Percentiles rank a stretch among this genome's conserved stretches.
Conservation (phyloP, 2,329 filamentous ascomycete species). For the Blastomyces percursus region DNA sequence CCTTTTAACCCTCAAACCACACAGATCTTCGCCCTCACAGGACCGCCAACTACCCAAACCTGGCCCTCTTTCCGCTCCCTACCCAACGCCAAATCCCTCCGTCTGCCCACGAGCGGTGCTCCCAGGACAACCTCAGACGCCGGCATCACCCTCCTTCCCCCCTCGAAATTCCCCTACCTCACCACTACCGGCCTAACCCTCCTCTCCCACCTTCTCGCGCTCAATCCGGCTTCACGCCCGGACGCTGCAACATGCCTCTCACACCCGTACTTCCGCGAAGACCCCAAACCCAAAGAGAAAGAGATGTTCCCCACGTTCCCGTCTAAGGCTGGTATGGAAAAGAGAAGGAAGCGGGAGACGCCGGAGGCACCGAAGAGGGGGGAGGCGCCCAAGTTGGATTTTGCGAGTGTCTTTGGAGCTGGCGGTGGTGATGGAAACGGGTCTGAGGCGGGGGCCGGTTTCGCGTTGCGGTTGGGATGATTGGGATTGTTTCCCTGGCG, state of each 20-base stretch:
- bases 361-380: constrained; percentile 77
- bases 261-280: constrained; percentile 78
- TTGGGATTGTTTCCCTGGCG: neutral
- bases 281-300: constrained; percentile 79
- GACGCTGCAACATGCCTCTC: constrained; percentile 61
- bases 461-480: constrained; percentile 48
- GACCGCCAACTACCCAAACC: constrained; percentile 65
- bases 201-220: constrained; percentile 56
- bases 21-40: constrained; percentile 75
- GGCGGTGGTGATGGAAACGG: constrained; percentile 54
- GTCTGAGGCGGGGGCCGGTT: constrained; percentile 45
- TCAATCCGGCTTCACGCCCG: constrained; percentile 64
- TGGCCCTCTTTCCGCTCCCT: constrained; percentile 84
- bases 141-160: constrained; percentile 46
- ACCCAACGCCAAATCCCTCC: constrained; percentile 42
- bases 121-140: constrained; percentile 26
- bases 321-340: constrained; percentile 86
- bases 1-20: neutral
- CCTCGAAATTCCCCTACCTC: constrained; percentile 69
- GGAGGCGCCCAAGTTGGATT: constrained; percentile 53
- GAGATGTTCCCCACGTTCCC: constrained; percentile 96
- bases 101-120: constrained; percentile 44
- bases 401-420: constrained; percentile 56
- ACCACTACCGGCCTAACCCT: constrained; percentile 63
- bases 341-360: constrained; percentile 57